phyloP scores from a whole-genome alignment of 1,139 yeast species.

The Hansenula lynferdii region DNA sequence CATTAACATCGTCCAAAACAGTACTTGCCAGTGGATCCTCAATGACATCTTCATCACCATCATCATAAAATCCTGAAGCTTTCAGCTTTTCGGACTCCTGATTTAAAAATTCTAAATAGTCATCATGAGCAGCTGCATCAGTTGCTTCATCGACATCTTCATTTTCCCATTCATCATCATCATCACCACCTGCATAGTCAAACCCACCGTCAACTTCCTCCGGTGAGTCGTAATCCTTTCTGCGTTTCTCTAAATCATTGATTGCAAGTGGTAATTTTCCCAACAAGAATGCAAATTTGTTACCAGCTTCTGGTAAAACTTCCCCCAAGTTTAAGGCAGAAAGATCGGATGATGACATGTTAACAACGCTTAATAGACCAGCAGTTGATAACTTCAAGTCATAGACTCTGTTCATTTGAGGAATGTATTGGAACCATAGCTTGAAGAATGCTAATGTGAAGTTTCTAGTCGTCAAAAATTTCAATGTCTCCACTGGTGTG shows the following conservation, averaged over 20 bases:
- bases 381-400: constrained; percentile 75
- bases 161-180: constrained; percentile 27
- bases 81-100: constrained; percentile 38
- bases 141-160: constrained; percentile 42
- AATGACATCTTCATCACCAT: constrained; percentile 50
- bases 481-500: constrained; percentile 52
- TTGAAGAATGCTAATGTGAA: constrained; percentile 50
- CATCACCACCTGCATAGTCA: constrained; percentile 21
- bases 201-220: constrained; percentile 27
- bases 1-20: constrained; percentile 69
- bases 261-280: constrained; percentile 68
- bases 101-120: constrained; percentile 40
- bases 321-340: constrained; percentile 22
- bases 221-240: constrained; percentile 47
- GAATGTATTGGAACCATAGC: constrained; percentile 61
- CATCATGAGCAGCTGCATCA: constrained; percentile 33
- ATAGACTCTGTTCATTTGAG: constrained; percentile 64
- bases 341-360: constrained; percentile 25
- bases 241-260: constrained; percentile 54
- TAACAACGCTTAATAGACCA: constrained; percentile 55
- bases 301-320: constrained; percentile 34
- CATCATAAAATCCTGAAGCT: constrained; percentile 33
- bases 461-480: constrained; percentile 42
- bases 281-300: constrained; percentile 44
- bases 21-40: constrained; percentile 84